A percentile compares a stretch with the other conserved stretches of the same genome.
Conservation (phyloP, 441 rosid species). For the Erysimum pusillum region DNA sequence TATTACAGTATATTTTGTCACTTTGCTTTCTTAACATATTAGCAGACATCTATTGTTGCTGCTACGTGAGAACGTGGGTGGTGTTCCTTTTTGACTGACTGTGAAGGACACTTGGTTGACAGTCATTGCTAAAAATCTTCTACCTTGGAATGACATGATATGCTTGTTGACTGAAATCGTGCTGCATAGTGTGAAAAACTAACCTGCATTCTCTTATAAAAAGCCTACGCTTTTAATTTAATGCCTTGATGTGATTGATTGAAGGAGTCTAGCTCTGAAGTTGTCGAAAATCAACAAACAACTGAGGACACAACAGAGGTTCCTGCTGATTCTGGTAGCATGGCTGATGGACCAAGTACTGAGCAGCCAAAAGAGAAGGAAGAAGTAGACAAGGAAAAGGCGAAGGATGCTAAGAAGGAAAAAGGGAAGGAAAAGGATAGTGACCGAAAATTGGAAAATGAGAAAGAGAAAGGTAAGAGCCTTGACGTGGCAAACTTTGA, state of each 20-base stretch:
- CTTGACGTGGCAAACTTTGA: constrained; percentile 94
- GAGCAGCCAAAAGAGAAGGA: constrained; percentile 90
- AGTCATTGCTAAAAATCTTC: constrained; percentile 13
- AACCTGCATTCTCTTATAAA: constrained; percentile 2
- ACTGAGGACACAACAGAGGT: constrained; percentile 67
- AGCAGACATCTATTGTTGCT: constrained; percentile 20
- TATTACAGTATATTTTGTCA: constrained; percentile 28
- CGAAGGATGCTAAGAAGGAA: constrained; percentile 75
- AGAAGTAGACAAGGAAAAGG: constrained; percentile 81
- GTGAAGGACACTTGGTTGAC: constrained; percentile 23
- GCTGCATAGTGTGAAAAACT: constrained; percentile 22
- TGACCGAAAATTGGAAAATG: constrained; percentile 81
- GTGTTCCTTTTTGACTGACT: constrained; percentile 13
- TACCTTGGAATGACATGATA: constrained; percentile 27
- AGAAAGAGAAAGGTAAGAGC: constrained; percentile 90
- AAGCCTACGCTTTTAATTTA: constrained; percentile 2
- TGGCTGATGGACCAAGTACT: constrained; percentile 63
- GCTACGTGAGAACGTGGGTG: constrained; percentile 21
- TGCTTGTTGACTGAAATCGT: constrained; percentile 16
- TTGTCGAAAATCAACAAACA: constrained; percentile 63
- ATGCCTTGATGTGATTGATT: constrained; percentile 38
- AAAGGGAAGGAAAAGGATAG: constrained; percentile 87
- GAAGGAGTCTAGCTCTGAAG: constrained; percentile 79
- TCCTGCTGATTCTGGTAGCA: constrained; percentile 65
- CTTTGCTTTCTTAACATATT: constrained; percentile 34